phyloP scores from a whole-genome alignment of 768 basidiomycete species.

The Tylopilus plumbeoviolaceoides region DNA sequence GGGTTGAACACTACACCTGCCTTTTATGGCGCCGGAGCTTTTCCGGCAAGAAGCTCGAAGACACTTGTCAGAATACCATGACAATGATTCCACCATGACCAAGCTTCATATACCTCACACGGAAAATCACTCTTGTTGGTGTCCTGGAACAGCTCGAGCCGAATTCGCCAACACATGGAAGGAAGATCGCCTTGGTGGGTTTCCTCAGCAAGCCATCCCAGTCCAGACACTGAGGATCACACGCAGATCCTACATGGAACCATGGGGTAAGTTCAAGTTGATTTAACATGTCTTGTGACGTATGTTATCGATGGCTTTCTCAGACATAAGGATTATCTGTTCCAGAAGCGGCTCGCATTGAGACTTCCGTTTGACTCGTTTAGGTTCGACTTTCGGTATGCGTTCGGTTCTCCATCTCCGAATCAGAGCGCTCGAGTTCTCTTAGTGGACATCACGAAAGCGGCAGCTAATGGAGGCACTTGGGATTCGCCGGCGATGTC shows the following conservation, averaged over 20 bases:
- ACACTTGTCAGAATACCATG: slow-evolving; percentile 11
- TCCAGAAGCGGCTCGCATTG: slow-evolving; percentile 66
- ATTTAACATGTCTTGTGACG: background rate
- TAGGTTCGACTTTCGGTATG: slow-evolving; percentile 82
- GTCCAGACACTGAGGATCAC: slow-evolving; percentile 14
- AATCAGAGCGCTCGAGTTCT: background rate
- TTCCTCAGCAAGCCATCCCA: slow-evolving; percentile 13
- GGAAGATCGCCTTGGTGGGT: slow-evolving; percentile 62
- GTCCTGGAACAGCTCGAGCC: slow-evolving; percentile 60
- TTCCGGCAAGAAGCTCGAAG: no score
- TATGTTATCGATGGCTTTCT: background rate
- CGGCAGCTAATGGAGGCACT: slow-evolving; percentile 59
- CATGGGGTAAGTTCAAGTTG: slow-evolving; percentile 66
- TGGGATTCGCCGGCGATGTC: slow-evolving; percentile 55
- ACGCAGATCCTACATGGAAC: slow-evolving; percentile 73
- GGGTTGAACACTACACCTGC: slow-evolving; percentile 27
- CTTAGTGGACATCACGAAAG: slow-evolving; percentile 78
- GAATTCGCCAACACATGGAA: slow-evolving; percentile 47
- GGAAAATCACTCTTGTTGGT: slow-evolving; percentile 48
- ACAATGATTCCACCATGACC: slow-evolving; percentile 39
- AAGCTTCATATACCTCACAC: slow-evolving; percentile 53
- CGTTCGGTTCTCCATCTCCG: background rate
- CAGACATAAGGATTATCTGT: slow-evolving; percentile 85
- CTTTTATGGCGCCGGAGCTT: slow-evolving; percentile 17
- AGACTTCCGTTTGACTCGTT: slow-evolving; percentile 74